Evolutionary conservation across 768 basidiomycete genomes (phyloP).

Genomic region (Lentinula sp.): DNA sequence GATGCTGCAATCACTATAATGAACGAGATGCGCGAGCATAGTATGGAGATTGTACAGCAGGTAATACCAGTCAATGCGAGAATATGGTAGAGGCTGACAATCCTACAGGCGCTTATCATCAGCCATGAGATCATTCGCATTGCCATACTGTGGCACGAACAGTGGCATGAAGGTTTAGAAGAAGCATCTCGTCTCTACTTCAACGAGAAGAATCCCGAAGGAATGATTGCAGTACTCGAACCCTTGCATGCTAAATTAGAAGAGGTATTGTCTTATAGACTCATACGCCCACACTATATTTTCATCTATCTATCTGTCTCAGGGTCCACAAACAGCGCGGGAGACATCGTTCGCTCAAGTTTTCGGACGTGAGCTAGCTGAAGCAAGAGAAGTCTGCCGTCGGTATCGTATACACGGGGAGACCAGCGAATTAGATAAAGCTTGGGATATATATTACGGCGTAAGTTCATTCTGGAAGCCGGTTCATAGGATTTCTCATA

Average conservation of each 20-base stretch:
- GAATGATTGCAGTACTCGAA: constrained; percentile 91
- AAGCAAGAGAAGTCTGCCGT: constrained; percentile 87
- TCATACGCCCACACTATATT: background rate
- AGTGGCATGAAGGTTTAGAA: constrained; percentile 98
- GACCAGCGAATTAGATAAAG: constrained; percentile 85
- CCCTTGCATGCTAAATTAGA: constrained; percentile 92
- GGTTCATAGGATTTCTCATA: background rate
- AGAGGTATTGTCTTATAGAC: constrained; percentile 39
- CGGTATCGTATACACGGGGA: constrained; percentile 86
- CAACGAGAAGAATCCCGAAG: constrained; percentile 94
- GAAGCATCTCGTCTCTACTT: constrained; percentile 96
- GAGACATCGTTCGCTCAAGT: constrained; percentile 94
- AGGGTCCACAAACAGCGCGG: constrained; percentile 92
- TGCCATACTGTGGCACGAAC: constrained; percentile 97
- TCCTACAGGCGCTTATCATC: constrained; percentile 68
- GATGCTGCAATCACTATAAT: constrained; percentile 84
- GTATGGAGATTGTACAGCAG: constrained; percentile 81
- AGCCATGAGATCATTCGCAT: constrained; percentile 94
- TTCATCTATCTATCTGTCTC: constrained; percentile 4
- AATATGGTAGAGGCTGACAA: background rate
- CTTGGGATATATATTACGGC: constrained; percentile 98
- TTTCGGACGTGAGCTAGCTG: constrained; percentile 87
- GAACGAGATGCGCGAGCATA: constrained; percentile 91
- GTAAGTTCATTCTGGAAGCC: constrained; percentile 37
- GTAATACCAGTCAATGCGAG: constrained; percentile 25